Conservation (phyloP, 176 grass and related monocot genomes). For the Poa annua region DNA sequence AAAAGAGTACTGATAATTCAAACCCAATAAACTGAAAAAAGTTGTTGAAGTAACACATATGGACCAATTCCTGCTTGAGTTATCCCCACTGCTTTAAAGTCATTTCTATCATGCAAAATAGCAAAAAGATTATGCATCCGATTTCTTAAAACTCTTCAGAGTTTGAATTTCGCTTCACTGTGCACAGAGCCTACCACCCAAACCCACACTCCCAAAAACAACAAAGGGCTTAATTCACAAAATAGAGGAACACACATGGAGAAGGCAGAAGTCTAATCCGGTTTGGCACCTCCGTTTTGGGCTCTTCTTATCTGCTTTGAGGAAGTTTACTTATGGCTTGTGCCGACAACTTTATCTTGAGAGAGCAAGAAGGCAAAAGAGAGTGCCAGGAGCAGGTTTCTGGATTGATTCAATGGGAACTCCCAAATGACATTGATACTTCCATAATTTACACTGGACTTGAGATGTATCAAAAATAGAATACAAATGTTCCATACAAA, state of each 20-base stretch:
- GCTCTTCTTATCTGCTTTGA: neutral
- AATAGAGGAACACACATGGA: neutral
- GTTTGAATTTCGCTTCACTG: neutral
- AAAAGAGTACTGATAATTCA: conserved; percentile 6
- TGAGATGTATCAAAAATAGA: conserved; percentile 5
- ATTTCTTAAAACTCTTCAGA: conserved; percentile 23
- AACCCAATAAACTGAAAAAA: neutral
- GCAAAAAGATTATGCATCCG: neutral
- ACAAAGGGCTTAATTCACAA: conserved; percentile 21
- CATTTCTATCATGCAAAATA: conserved; percentile 23
- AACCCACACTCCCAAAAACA: neutral
- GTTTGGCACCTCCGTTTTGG: conserved; percentile 2
- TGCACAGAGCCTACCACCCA: neutral
- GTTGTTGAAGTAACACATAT: conserved; percentile 17
- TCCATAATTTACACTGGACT: neutral
- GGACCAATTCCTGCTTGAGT: neutral
- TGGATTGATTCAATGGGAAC: conserved; percentile 15
- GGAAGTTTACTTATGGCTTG: conserved; percentile 8
- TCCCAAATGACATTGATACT: conserved; percentile 25
- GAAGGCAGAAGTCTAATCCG: neutral
- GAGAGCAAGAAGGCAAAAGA: neutral
- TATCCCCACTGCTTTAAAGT: neutral
- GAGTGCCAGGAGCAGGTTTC: neutral
- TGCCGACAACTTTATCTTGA: neutral
- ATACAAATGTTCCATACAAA: conserved; percentile 22